Evolutionary conservation across 768 basidiomycete genomes (phyloP), one percentile per base, ranked within the genome.

Genomic region (Cubamyces sp.): DNA sequence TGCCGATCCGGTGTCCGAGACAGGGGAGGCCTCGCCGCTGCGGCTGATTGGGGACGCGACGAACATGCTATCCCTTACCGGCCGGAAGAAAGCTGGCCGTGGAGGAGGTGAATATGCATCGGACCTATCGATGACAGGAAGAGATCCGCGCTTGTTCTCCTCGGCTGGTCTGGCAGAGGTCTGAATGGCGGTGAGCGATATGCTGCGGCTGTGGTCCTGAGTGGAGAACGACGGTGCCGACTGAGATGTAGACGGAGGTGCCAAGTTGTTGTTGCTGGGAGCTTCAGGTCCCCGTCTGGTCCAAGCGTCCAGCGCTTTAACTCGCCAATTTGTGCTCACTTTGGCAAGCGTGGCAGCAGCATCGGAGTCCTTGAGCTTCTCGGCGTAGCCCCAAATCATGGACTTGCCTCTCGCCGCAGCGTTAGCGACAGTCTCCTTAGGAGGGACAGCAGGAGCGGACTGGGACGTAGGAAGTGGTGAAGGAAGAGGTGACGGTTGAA

Each of bases 291-390:
- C 39, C 7, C 70, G 61, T 30, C 68, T 73, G 37, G 56, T 70
- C 74, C 73, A 71, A 11, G 67, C 76, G 57, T 81, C 66, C 47
- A 87, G 67, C 16, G 87, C 85, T 65, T 80, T 87, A 19, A 88
- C 89, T 19, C 84, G 82, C 87, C 87, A 90, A 64, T 92, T 92
- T 25, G 82, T 88, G 73, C 90, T 86, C 56, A 82, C 85, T 74
- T 91, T 93, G 2, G 91, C 79, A 16, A 92, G 74, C 1, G 83
- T 79, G 14, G 91, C 91, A 40, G 85, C 78, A 1, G 90, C 76
- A 68, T 92, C 88, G 2, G 90, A 90, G 55, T 90, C 86, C 69
- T 83, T 87, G 15, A 92, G 69, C 69, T 86, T 90, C 66, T 84
- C 88, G 0, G 91, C 87, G 69, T 92, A 92, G 39, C 74, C 72